These are phyloP conservation scores for Fusarium devonianum DNA, from an alignment of 2,329 filamentous ascomycete species.

Conservation along the genomic window DNA sequence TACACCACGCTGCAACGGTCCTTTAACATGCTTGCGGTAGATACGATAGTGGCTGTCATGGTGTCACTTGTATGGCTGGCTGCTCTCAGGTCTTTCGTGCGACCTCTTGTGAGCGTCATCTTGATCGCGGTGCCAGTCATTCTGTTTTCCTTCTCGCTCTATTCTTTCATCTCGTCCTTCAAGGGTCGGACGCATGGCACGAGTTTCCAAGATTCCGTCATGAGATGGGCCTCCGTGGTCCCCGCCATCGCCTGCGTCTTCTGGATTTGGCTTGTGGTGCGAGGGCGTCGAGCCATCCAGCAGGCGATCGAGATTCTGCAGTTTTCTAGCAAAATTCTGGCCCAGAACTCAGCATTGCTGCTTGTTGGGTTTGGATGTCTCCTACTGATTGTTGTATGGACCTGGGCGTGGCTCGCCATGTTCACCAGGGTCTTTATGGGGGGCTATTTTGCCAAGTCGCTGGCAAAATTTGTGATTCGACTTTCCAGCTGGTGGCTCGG, in stretches of 20 bases:
- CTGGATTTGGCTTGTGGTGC: slow-evolving; percentile 85
- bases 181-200: slow-evolving; percentile 76
- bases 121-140: slow-evolving; percentile 85
- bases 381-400: slow-evolving; percentile 81
- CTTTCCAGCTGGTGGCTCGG: slow-evolving; percentile 94
- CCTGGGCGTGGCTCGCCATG: slow-evolving; percentile 96
- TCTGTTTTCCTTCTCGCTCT: slow-evolving; percentile 87
- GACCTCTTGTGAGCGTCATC: slow-evolving; percentile 81
- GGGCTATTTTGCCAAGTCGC: slow-evolving; percentile 75
- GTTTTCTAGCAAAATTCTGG: slow-evolving; percentile 87
- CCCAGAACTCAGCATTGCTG: slow-evolving; percentile 83
- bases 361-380: slow-evolving; percentile 83
- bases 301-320: slow-evolving; percentile 90
- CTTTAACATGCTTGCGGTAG: slow-evolving; percentile 87
- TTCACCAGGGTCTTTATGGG: slow-evolving; percentile 94
- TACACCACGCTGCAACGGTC: slow-evolving; percentile 88
- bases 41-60: slow-evolving; percentile 87
- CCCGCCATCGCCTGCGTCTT: slow-evolving; percentile 76
- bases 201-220: slow-evolving; percentile 83
- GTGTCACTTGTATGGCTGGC: slow-evolving; percentile 93
- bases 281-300: slow-evolving; percentile 79
- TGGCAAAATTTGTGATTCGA: slow-evolving; percentile 78
- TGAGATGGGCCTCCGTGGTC: slow-evolving; percentile 85
- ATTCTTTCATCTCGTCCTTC: slow-evolving; percentile 90
- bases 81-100: slow-evolving; percentile 84